Base-by-base conservation (phyloP, 2,329 filamentous ascomycete species). In the Passalora sequoiae region DNA sequence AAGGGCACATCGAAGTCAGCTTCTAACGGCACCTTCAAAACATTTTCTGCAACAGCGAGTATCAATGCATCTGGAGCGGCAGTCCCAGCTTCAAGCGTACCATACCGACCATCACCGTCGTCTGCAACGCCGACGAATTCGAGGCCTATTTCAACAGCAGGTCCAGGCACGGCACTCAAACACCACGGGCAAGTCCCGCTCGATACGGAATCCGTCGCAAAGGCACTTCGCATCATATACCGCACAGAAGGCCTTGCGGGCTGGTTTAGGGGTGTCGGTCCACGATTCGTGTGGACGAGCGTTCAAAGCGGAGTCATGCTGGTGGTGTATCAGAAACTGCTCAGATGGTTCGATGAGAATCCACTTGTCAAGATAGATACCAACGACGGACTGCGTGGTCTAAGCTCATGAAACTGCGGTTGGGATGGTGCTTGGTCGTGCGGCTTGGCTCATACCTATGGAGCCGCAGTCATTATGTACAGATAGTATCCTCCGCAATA, bases 261-360 rank as follows among this genome's bases (percentile, higher is more conserved):
- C 1, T 94, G 88, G 82, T 98, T 98, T 68, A 80, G 92, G 45
- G 92, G 92, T 19, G 91, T 98, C 1, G 91, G 91, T 0, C 92
- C 92, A 1, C 80, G 92, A 41, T 84, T 84, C 44, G 87, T 97
- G 10, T 98, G 92, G 92, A 98, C 92, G 16, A 95, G 91, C 60
- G 87, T 97, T 45, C 92, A 98, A 71, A 95, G 86, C 60, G 86
- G 89, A 30, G 94, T 88, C 54, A 97, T 97, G 91, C 73, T 97
- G 62, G 89, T 97, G 57, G 73, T 96, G 64, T 97, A 97, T 66
- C 91, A 97, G 69, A 84, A 83, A 47, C 72, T 97, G 43, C 69
- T 97, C 61, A 82, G 84, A 59, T 80, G 83, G 66, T 76, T 97
- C 54, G 84, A 89, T 46, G 55, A 67, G n/a, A 68, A 72, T 56